Conservation (phyloP, 495 filamentous ascomycete genomes). For the Hypomontagnella monticulosa region DNA sequence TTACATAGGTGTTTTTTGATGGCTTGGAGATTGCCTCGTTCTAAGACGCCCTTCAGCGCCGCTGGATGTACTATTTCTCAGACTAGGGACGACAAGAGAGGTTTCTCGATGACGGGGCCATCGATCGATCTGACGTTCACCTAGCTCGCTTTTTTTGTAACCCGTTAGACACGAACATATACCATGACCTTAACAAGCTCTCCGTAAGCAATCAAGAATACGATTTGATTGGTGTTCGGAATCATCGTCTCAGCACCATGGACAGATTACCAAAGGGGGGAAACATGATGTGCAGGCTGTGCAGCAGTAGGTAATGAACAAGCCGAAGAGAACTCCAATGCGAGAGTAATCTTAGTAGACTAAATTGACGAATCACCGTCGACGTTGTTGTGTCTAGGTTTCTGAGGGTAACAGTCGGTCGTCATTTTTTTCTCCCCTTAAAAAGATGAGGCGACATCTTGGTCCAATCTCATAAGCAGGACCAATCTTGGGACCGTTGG, state of each 20-base stretch:
- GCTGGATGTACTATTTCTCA: conserved; percentile 37
- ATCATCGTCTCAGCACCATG: too few relatives aligned
- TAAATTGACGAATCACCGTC: too few relatives aligned
- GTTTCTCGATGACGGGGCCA: conserved; percentile 9
- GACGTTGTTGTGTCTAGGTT: conserved; percentile 4
- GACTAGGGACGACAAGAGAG: conserved; percentile 8
- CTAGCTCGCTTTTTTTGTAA: conserved; percentile 6
- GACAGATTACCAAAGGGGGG: too few relatives aligned
- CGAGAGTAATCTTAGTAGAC: too few relatives aligned
- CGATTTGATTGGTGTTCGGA: background rate
- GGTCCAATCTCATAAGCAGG: conserved; percentile 4
- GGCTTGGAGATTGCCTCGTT: conserved; percentile 33
- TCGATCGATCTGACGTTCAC: background rate
- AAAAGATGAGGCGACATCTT: conserved; percentile 5
- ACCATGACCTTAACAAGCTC: background rate
- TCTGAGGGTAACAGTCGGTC: conserved; percentile 4
- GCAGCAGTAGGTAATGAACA: too few relatives aligned
- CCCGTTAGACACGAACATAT: conserved; percentile 16
- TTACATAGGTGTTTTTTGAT: conserved; percentile 48
- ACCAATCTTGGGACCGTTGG: background rate
- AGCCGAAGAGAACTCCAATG: too few relatives aligned
- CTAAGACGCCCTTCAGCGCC: conserved; percentile 13
- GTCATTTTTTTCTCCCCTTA: conserved; percentile 1
- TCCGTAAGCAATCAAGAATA: conserved; percentile 2
- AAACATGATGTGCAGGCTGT: too few relatives aligned